These are phyloP conservation scores for Aureobasidium sp. DNA, from an alignment of 2,329 filamentous ascomycete genomes.

Conservation along the genomic window DNA sequence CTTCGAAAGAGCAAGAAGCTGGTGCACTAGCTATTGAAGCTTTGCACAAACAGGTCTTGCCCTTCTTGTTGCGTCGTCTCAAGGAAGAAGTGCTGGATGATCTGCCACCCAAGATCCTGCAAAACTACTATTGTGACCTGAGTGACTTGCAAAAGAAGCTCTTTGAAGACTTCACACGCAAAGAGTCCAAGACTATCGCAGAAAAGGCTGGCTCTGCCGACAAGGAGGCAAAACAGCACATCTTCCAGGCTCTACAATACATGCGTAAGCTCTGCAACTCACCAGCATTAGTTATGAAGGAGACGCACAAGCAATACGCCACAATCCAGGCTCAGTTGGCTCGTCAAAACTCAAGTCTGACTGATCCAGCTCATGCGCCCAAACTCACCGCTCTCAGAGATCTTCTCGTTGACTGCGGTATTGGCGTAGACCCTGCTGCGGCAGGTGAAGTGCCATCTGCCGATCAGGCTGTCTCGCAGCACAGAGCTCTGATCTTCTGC, in stretches of 20 bases:
- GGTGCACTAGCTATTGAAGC: constrained; percentile 94
- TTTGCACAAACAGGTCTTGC: constrained; percentile 95
- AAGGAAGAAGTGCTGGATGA: constrained; percentile 98
- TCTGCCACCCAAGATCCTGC: constrained; percentile 92
- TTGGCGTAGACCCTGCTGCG: constrained; percentile 58
- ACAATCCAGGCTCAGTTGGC: constrained; percentile 75
- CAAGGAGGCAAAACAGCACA: constrained; percentile 93
- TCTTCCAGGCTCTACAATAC: constrained; percentile 97
- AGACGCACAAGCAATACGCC: constrained; percentile 82
- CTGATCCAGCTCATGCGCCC: constrained; percentile 81
- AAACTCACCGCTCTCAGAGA: constrained; percentile 88
- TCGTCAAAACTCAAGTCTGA: constrained; percentile 71
- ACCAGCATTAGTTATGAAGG: constrained; percentile 91
- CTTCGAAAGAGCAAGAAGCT: constrained; percentile 95
- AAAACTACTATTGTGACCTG: constrained; percentile 98
- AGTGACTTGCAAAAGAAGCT: constrained; percentile 91
- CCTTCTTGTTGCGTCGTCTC: constrained; percentile 88
- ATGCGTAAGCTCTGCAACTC: constrained; percentile 99
- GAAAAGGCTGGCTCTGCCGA: constrained; percentile 78
- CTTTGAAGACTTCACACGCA: constrained; percentile 94
- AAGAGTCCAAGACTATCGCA: constrained; percentile 80
- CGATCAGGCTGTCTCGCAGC: constrained; percentile 82
- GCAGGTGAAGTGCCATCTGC: constrained; percentile 50
- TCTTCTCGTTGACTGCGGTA: constrained; percentile 95
- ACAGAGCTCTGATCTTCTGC: constrained; percentile 93